Conservation (phyloP, 2,329 filamentous ascomycete species). For the Xylariaceae sp. region DNA sequence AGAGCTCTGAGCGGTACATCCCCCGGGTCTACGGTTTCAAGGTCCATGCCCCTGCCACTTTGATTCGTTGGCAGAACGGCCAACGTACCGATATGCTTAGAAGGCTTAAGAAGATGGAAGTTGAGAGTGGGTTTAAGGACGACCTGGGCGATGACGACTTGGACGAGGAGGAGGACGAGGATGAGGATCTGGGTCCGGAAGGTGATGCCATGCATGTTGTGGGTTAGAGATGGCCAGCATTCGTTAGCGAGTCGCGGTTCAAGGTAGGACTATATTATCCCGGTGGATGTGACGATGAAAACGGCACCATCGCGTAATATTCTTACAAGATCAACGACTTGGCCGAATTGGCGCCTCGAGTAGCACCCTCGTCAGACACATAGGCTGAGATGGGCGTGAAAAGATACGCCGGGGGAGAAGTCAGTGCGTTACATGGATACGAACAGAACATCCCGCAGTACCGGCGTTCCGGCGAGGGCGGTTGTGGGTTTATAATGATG, state of each 20-base stretch:
- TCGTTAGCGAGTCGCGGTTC: not conserved
- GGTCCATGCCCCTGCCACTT: constrained; percentile 82
- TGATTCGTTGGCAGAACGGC: constrained; percentile 86
- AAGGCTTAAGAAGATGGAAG: constrained; percentile 63
- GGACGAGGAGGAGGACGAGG: constrained; percentile 56
- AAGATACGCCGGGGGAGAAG: no score
- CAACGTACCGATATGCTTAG: constrained; percentile 79
- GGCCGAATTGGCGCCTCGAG: no score
- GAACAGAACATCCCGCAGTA: no score
- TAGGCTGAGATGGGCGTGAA: no score
- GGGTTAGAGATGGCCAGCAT: constrained; percentile 12
- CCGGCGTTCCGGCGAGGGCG: no score
- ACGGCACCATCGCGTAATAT: no score
- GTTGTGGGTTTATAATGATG: no score
- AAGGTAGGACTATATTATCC: not conserved
- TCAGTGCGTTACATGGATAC: no score
- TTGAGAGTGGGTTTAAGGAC: constrained; percentile 78
- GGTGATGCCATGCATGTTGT: constrained; percentile 28
- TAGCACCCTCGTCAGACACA: no score
- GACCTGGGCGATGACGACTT: constrained; percentile 56
- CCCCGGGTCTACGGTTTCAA: constrained; percentile 93
- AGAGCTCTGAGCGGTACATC: constrained; percentile 80
- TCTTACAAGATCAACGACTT: no score
- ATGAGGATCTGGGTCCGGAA: constrained; percentile 36
- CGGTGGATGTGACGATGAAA: no score